Base-by-base conservation (phyloP, 306 rosid species). In the Lathyrus tuberosus region DNA sequence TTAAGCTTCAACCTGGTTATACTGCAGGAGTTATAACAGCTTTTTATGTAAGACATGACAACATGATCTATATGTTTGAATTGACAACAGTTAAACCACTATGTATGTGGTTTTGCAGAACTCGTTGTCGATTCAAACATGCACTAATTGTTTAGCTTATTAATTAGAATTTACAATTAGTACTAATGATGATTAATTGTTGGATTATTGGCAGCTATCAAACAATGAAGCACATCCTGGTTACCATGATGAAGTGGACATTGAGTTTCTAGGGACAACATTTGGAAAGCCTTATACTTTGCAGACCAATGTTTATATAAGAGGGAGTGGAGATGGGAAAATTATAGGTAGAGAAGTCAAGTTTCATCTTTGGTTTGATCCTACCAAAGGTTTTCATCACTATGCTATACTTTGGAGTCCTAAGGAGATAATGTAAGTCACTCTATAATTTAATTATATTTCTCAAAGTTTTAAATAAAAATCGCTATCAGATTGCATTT, bases 1-100 rank as follows among this genome's bases (percentile, higher is more conserved):
- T 94, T 44, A 91, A 87, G 84, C 91, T 94, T 54, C 99, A 94
- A 67, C 88, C 99, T 60, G 99, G 99, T 56, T 94, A 94, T 48
- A 91, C 99, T 49, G 99, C 99, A 40, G 99, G 99, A 74, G 97
- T 94, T 68, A 94, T 94, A 58, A 90, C 99, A 71, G 81, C 99
- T 65, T 87, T 91, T 79, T 94, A 94, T 77, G 98, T 94, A 79
- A 84, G 93, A 63, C 13, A n/a, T 11, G 13, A 0, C 60, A 53
- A 53, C 9, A 10, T 53, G 15, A 11, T n/a, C 5, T 11, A 14
- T 7, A 53, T 26, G 8, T 53, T 53, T 53, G 20, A 7, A 22
- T 22, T 22, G 35, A 24, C 33, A 4, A 1, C 10, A n/a, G 5
- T 6, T 1, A 51, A 51, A 9, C 18, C 28, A 9, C 1, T 0